Evolutionary conservation across 2,329 filamentous ascomycete genomes (phyloP).

Genomic region (Stachybotrys elegans): DNA sequence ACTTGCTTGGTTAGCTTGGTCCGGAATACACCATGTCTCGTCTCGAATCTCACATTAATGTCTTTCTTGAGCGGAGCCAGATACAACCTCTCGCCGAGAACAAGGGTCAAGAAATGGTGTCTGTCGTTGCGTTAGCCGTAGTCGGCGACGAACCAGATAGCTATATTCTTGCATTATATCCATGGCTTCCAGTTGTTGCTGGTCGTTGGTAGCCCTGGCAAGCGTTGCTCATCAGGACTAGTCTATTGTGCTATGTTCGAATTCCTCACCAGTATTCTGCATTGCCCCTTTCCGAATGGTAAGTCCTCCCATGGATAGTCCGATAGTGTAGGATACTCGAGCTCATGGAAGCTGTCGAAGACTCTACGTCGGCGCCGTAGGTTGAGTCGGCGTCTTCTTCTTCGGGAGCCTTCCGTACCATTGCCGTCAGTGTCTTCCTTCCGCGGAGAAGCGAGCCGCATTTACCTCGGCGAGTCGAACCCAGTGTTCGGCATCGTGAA

Average conservation of each 20-base stretch:
- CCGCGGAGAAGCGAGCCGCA: no score
- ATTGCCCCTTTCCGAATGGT: background rate
- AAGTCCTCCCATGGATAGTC: background rate
- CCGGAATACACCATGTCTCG: background rate
- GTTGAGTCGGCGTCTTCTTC: background rate
- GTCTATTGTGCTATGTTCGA: no score
- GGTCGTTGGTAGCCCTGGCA: background rate
- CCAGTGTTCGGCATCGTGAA: background rate
- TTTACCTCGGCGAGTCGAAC: background rate
- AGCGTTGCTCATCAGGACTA: no score
- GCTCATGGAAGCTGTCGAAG: background rate
- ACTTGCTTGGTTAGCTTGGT: background rate
- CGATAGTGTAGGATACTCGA: slow-evolving; percentile 1
- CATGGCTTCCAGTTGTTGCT: background rate
- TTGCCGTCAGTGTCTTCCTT: no score
- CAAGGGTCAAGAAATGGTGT: background rate
- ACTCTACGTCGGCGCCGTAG: background rate
- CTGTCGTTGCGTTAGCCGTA: background rate
- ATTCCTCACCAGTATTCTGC: background rate
- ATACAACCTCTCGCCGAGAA: background rate
- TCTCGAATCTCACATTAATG: background rate
- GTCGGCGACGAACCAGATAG: no score
- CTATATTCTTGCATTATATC: background rate
- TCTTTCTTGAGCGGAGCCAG: background rate
- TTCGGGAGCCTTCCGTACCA: background rate